Evolutionary conservation across 2,329 filamentous ascomycete species (phyloP), one percentile per base, ranked within the genome.

Genomic region (Coniochaeta hoffmannii): DNA sequence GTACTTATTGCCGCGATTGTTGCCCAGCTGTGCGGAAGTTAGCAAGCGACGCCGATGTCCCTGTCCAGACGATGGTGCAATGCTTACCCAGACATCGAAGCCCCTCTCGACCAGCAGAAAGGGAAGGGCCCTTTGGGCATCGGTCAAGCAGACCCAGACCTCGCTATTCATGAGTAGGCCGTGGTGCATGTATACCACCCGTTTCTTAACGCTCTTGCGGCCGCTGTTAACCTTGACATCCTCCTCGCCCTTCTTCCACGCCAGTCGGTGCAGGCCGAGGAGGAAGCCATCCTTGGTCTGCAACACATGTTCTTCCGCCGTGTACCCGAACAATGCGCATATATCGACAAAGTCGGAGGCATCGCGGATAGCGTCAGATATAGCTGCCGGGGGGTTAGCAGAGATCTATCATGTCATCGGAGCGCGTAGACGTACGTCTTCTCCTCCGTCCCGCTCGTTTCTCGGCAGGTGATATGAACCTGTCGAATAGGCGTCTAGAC

Each of bases 1-100:
- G 73, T 99, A 99, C 69, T 99, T 99, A 79, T 99, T 99, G 52
- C 94, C 94, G 34, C 94, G 86, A 66, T 99, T 99, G 71, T 99
- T 99, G 53, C 94, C 94, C 59, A 99, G 79, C 89, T 89, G 6
- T 35, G 9, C 38, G 6, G 14, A 17, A n/a, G 44, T 26, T 56
- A 30, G 46, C 26, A 19, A 44, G 35, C n/a, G 28, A 10, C 32
- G 51, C n/a, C 15, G 9, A 6, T n/a, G n/a, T 55, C 32, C 31
- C n/a, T 9, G 4, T 10, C 12, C 8, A 1, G 28, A 11, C 24
- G 50, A 9, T 35, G 4, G 19, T 19, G 19, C 41, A 28, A 34
- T 24, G 22, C 82, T 64, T 72, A 88, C 86, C 90, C 94, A 99
- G 61, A 97, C 93, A 75, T 99, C 94, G 64, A 95, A 99, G 2